Conservation (phyloP, 2,329 filamentous ascomycete genomes). For the Thelonectria blattea region DNA sequence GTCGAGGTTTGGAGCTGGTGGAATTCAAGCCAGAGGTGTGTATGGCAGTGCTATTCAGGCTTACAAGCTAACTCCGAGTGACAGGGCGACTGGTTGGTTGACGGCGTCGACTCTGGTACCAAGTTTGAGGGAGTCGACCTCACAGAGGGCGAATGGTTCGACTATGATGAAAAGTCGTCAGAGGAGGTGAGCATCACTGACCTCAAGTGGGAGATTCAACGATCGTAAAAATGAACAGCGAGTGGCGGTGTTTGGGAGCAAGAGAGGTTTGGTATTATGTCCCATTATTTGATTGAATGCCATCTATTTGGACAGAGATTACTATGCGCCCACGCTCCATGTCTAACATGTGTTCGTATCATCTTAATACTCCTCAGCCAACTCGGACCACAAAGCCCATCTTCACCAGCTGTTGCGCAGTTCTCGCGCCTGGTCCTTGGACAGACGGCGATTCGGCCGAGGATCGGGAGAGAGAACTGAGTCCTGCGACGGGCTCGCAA, state of each 20-base stretch:
- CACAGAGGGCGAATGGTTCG: conserved; percentile 92
- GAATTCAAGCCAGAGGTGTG: conserved; percentile 88
- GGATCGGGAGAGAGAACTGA: conserved; percentile 32
- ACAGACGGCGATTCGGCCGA: conserved; percentile 40
- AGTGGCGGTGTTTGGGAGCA: background rate
- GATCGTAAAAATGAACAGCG: conserved; percentile 56
- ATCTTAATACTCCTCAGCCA: background rate
- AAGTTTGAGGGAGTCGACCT: conserved; percentile 85
- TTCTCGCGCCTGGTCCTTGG: conserved; percentile 41
- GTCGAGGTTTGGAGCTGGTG: conserved; percentile 88
- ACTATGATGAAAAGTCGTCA: conserved; percentile 92
- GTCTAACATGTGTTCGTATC: background rate
- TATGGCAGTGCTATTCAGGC: background rate
- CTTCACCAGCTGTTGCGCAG: conserved; percentile 43
- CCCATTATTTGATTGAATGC: background rate
- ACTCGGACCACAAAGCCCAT: background rate
- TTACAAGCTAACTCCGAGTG: conserved; percentile 9
- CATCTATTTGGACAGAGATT: background rate
- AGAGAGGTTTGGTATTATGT: background rate
- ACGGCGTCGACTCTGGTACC: conserved; percentile 78
- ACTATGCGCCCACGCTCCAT: background rate
- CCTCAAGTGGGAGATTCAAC: conserved; percentile 82
- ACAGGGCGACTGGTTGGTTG: conserved; percentile 88
- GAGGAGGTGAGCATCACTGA: conserved; percentile 95
- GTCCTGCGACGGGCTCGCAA: conserved; percentile 22